phyloP scores from a whole-genome alignment of 306 rosid species.

The Lupinus albus region DNA sequence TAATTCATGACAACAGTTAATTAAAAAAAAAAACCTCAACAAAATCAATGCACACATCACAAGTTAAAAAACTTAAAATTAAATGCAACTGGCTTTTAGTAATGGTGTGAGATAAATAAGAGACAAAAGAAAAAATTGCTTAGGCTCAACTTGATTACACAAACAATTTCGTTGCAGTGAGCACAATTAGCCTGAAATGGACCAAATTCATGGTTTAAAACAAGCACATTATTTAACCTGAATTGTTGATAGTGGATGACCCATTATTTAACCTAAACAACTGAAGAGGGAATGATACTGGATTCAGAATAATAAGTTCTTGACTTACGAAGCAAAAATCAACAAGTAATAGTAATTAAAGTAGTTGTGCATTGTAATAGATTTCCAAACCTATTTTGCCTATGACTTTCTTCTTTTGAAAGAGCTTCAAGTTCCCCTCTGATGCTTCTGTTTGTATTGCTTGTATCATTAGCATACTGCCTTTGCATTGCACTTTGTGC shows the following conservation, averaged over 20 bases:
- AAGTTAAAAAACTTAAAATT: no score
- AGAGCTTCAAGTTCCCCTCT: conserved; percentile 57
- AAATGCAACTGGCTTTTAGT: no score
- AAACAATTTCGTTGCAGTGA: neutral
- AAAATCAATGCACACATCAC: no score
- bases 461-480: conserved; percentile 62
- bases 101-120: no score
- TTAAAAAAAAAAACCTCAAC: no score
- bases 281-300: conserved; percentile 7
- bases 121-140: no score
- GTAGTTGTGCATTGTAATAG: conserved; percentile 6
- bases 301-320: conserved; percentile 26
- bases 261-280: no score
- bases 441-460: conserved; percentile 61
- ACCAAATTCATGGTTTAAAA: neutral
- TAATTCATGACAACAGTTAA: no score
- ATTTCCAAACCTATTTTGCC: conserved; percentile 57
- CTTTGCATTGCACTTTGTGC: conserved; percentile 82
- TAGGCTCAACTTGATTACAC: neutral
- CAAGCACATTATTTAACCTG: neutral
- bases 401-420: conserved; percentile 57
- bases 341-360: neutral
- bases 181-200: neutral
- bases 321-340: conserved; percentile 14
- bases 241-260: no score